Evolutionary conservation across 2,329 filamentous ascomycete genomes (phyloP).

Genomic region (Xylaria sp.): DNA sequence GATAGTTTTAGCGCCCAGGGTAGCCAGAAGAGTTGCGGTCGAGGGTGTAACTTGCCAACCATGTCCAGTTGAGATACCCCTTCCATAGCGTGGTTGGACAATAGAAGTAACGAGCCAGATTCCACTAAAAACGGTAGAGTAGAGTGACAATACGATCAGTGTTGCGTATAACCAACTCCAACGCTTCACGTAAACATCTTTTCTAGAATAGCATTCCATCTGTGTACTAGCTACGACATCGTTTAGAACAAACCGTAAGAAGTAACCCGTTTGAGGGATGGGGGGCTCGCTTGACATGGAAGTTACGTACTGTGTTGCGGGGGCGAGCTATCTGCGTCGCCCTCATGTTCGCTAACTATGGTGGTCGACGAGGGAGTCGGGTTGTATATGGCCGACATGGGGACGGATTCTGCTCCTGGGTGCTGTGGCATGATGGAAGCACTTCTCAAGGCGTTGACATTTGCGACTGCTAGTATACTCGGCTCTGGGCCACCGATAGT

Average conservation of each 20-base stretch:
- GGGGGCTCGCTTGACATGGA: too few species aligned
- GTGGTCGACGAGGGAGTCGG: constrained; percentile 14
- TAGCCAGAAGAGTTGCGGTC: constrained; percentile 70
- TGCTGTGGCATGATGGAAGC: constrained; percentile 17
- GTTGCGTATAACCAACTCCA: constrained; percentile 56
- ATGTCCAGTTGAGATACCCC: constrained; percentile 57
- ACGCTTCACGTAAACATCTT: constrained; percentile 39
- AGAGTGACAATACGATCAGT: constrained; percentile 58
- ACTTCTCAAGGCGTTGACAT: constrained; percentile 15
- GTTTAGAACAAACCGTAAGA: constrained; percentile 5
- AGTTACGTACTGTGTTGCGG: constrained; percentile 31
- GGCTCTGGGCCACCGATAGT: constrained; percentile 31
- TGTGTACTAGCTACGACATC: constrained; percentile 33
- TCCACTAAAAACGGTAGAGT: constrained; percentile 68
- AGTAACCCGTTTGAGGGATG: not conserved
- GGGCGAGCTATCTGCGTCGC: constrained; percentile 30
- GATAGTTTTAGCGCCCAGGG: constrained; percentile 75
- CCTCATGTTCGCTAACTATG: constrained; percentile 25
- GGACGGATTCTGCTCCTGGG: constrained; percentile 23
- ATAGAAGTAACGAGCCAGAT: constrained; percentile 70
- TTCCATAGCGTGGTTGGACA: constrained; percentile 66
- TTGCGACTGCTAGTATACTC: constrained; percentile 3
- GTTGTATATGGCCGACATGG: constrained; percentile 28
- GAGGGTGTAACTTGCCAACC: constrained; percentile 59
- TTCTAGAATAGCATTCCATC: constrained; percentile 37